A percentile compares a stretch with the other conserved stretches of the same genome.
These are phyloP conservation scores for Talaromyces pinophilus DNA, from an alignment of 2,329 filamentous ascomycete genomes.

Conservation along the genomic window DNA sequence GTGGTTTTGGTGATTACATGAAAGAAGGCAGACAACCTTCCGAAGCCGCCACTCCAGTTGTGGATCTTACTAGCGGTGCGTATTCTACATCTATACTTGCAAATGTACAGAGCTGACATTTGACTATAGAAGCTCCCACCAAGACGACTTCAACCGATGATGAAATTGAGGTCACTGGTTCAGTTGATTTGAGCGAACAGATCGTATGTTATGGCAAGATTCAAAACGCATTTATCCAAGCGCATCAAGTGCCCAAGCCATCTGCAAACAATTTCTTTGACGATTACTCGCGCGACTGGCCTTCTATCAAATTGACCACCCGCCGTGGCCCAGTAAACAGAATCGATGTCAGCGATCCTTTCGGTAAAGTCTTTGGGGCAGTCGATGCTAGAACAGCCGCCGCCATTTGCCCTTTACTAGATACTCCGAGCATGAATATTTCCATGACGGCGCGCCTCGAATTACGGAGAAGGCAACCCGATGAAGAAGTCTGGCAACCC, in stretches of 20 bases:
- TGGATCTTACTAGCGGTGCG: conserved; percentile 49
- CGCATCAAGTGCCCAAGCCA: conserved; percentile 69
- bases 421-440: conserved; percentile 64
- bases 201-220: conserved; percentile 82
- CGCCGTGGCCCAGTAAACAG: conserved; percentile 60
- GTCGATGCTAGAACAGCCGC: conserved; percentile 68
- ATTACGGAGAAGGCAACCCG: conserved; percentile 61
- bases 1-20: conserved; percentile 65
- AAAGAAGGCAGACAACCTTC: conserved; percentile 57
- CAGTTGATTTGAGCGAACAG: conserved; percentile 63
- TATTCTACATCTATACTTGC: neutral
- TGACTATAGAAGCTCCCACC: conserved; percentile 25
- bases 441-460: conserved; percentile 72
- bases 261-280: conserved; percentile 59
- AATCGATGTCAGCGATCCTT: conserved; percentile 74
- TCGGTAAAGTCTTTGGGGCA: conserved; percentile 70
- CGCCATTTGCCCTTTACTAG: conserved; percentile 72
- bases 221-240: conserved; percentile 66
- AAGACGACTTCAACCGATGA: conserved; percentile 34
- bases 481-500: conserved; percentile 65
- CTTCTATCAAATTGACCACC: conserved; percentile 71
- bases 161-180: conserved; percentile 48
- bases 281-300: conserved; percentile 62
- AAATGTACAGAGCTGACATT: conserved; percentile 6
- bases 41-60: conserved; percentile 48